Base-by-base conservation (phyloP, 106 monocot genomes). In the Amphibolis antarctica region DNA sequence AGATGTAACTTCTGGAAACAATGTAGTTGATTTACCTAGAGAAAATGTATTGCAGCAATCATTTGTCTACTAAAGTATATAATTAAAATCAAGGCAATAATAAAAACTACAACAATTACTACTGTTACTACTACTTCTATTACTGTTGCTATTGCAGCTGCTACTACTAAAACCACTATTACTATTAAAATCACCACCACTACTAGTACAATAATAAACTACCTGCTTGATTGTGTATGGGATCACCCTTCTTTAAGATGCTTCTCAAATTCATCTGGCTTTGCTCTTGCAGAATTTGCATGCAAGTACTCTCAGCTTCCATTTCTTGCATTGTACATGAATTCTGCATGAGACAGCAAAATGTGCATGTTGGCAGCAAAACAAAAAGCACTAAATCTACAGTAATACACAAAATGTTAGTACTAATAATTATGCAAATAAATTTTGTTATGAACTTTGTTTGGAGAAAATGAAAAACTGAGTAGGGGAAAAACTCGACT, bases 271-370 rank as follows among this genome's bases (percentile, higher is more conserved):
- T 21, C 11, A 55, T 55, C 10, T 23, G 36, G 36, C 5, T 4
- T 55, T 25, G 19, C 19, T 55, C 19, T 12, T 55, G 54, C 54
- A 55, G 6, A 63, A 46, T 63, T 46, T 46, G 63, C 46, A 60
- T 72, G 51, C 36, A 73, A 36, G 42, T 68, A 66, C 89, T 85
- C 52, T 82, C 80, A 65, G 71, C 78, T 64, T 90, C 85, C 60
- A 76, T 67, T 1, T 80, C 78, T 66, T 80, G 82, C 57, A 70
- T 81, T 74, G 80, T 80, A 74, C 89, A 86, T 61, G 82, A 85
- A 59, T 82, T 90, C 89, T 90, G 77, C 66, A 70, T 64, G 25
- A 67, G 36, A 46, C 60, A 22, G 28, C 49, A 80, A 69, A 76
- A 63, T 43, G 20, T 60, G 50, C 48, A 73, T 4, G 42, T 14